phyloP scores from a whole-genome alignment of 148 eudicot species.

The Silene conica region DNA sequence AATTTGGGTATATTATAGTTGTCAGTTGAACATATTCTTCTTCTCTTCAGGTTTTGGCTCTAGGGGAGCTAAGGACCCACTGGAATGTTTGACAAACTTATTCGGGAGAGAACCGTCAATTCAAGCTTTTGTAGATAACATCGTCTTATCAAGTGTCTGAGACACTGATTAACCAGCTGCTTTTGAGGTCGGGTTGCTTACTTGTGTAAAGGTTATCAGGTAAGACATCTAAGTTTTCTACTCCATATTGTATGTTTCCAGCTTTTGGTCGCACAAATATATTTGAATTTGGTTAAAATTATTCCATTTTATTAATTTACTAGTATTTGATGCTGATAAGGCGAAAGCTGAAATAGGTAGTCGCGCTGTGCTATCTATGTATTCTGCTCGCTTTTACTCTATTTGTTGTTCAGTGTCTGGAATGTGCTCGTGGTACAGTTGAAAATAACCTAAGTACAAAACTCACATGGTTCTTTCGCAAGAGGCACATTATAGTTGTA shows the following conservation, averaged over 20 bases:
- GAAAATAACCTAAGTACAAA: no score
- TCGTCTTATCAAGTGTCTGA: conserved; percentile 32
- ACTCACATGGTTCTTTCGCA: no score
- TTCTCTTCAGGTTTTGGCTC: no score
- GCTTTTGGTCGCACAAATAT: not conserved
- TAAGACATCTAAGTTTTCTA: not conserved
- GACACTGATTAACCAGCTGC: not conserved
- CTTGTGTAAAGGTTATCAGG: conserved; percentile 12
- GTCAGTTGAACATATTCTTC: no score
- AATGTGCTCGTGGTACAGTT: no score
- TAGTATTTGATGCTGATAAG: not conserved
- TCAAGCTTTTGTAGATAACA: conserved; percentile 72
- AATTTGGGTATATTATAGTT: not conserved
- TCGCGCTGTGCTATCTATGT: no score
- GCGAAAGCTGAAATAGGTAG: not conserved
- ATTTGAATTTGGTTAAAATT: not conserved
- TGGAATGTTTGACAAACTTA: no score
- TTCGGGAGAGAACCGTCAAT: no score
- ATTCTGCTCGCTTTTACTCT: no score
- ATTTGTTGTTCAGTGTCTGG: no score
- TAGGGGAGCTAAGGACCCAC: no score
- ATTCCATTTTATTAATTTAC: not conserved
- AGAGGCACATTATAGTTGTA: no score
- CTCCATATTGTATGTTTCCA: not conserved
- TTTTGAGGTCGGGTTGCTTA: not conserved